phyloP scores from a whole-genome alignment of 306 rosid species.

The Canavalia ensiformis region DNA sequence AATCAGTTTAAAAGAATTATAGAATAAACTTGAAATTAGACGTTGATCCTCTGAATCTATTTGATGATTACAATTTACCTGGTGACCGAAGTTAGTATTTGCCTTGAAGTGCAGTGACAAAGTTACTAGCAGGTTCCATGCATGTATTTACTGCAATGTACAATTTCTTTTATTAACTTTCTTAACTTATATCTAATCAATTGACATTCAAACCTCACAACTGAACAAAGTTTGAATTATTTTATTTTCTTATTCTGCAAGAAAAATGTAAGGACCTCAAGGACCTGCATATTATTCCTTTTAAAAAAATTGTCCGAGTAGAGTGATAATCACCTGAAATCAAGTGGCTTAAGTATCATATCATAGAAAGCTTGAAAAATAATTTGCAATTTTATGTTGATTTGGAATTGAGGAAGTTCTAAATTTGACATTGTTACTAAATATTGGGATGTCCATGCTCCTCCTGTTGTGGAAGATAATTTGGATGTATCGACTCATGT shows the following conservation, averaged over 20 bases:
- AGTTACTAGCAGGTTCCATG: conserved; percentile 11
- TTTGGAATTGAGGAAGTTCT: conserved; percentile 24
- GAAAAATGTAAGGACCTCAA: conserved; percentile 3
- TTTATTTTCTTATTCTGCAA: neutral
- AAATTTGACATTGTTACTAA: neutral
- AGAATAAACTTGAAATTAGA: conserved; percentile 26
- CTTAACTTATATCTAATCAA: neutral
- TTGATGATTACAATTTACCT: neutral
- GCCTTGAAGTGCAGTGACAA: conserved; percentile 9
- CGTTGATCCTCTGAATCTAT: conserved; percentile 24
- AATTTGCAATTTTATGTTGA: conserved; percentile 20
- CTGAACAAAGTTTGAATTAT: neutral
- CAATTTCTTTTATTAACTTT: conserved; percentile 2
- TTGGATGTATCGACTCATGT: conserved; percentile 12
- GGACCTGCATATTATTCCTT: neutral
- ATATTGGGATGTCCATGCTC: conserved; percentile 10
- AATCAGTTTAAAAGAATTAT: conserved; percentile 24
- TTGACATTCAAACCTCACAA: neutral
- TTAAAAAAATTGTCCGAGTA: neutral
- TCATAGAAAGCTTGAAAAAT: neutral
- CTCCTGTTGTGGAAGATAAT: neutral
- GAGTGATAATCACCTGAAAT: neutral
- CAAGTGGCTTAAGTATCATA: neutral
- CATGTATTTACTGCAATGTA: conserved; percentile 12
- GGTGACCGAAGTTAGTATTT: conserved; percentile 16